Evolutionary conservation across 768 basidiomycete species (phyloP).

Genomic region (Sporobolomyces roseus): DNA sequence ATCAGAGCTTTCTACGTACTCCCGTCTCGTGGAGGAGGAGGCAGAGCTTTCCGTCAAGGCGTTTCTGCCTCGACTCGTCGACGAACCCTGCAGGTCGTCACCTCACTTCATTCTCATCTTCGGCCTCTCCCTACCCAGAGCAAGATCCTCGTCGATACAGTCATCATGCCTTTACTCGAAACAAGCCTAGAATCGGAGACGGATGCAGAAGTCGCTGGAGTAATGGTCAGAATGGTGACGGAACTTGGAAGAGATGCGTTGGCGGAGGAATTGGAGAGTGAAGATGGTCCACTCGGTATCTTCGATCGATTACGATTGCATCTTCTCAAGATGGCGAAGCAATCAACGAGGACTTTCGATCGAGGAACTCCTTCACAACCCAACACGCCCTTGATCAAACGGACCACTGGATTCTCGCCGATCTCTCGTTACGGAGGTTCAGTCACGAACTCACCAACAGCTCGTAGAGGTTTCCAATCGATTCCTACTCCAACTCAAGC

Average conservation of each 20-base stretch:
- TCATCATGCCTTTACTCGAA: constrained; percentile 50
- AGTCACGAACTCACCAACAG: constrained; percentile 1
- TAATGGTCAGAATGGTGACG: constrained; percentile 45
- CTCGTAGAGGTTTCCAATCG: not conserved
- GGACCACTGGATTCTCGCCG: not conserved
- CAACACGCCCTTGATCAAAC: constrained; percentile 11
- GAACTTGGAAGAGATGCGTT: constrained; percentile 31
- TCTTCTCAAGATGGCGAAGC: constrained; percentile 33
- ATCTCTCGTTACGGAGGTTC: constrained; percentile 28
- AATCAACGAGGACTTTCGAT: constrained; percentile 3
- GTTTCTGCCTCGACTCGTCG: constrained; percentile 39
- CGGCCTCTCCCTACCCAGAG: constrained; percentile 46
- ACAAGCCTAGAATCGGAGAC: constrained; percentile 46
- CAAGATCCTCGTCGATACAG: constrained; percentile 45
- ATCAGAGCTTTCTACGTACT: constrained; percentile 41
- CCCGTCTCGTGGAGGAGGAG: constrained; percentile 11
- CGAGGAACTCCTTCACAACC: constrained; percentile 18
- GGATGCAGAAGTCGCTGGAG: constrained; percentile 47
- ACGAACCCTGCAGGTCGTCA: constrained; percentile 36
- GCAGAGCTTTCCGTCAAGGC: constrained; percentile 20
- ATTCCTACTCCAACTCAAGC: not conserved
- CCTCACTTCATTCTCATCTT: constrained; percentile 47
- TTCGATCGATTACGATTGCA: constrained; percentile 39
- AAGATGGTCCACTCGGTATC: constrained; percentile 29
- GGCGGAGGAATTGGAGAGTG: constrained; percentile 39